Evolutionary conservation across 306 rosid species (phyloP).

Genomic region (Hylodesmum podocarpum): DNA sequence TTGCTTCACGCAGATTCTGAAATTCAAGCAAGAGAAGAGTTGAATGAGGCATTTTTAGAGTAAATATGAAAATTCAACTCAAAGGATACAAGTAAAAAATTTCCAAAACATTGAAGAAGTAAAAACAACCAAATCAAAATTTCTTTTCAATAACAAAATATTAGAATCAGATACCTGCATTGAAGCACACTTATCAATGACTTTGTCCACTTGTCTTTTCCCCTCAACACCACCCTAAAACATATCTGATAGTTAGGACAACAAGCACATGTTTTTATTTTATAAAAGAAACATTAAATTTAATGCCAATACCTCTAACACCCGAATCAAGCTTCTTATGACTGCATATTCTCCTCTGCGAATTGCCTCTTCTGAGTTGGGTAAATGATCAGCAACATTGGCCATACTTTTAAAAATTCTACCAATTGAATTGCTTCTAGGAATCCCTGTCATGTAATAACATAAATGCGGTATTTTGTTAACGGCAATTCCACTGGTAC

Average conservation of each 20-base stretch:
- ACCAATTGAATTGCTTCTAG: conserved; percentile 71
- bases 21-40: conserved; percentile 28
- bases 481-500: neutral
- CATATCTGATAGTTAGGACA: conserved; percentile 22
- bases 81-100: conserved; percentile 5
- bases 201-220: conserved; percentile 88
- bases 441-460: conserved; percentile 54
- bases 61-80: conserved; percentile 22
- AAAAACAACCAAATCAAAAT: conserved; percentile 12
- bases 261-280: neutral
- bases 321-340: conserved; percentile 85
- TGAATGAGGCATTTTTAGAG: conserved; percentile 4
- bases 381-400: conserved; percentile 50
- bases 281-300: conserved; percentile 17
- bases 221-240: conserved; percentile 88
- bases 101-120: neutral
- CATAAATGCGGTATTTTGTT: conserved; percentile 19
- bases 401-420: conserved; percentile 53
- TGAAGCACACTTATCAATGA: conserved; percentile 83
- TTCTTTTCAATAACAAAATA: conserved; percentile 1
- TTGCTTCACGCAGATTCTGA: conserved; percentile 85
- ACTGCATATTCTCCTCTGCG: conserved; percentile 84
- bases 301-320: conserved; percentile 62
- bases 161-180: conserved; percentile 65
- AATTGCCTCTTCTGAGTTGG: conserved; percentile 78